Evolutionary conservation across 441 rosid genomes (phyloP).

Genomic region (Arabidopsis hybrid): DNA sequence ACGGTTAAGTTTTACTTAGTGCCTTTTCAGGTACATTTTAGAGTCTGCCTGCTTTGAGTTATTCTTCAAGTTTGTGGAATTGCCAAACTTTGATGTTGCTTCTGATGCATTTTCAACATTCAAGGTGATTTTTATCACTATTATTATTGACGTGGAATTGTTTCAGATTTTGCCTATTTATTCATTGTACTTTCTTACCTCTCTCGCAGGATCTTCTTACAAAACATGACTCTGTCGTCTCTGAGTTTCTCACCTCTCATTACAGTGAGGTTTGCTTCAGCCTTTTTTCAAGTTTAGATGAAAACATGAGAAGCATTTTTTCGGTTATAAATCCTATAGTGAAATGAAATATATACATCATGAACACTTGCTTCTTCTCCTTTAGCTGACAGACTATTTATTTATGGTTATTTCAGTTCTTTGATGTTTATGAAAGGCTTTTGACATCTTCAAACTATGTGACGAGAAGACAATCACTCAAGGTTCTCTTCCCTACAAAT

Average conservation of each 20-base stretch:
- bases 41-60: constrained; percentile 91
- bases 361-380: constrained; percentile 12
- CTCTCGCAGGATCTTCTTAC: constrained; percentile 86
- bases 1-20: constrained; percentile 57
- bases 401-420: constrained; percentile 71
- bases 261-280: constrained; percentile 76
- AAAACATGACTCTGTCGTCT: constrained; percentile 75
- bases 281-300: constrained; percentile 17
- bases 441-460: constrained; percentile 91
- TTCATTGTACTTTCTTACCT: constrained; percentile 12
- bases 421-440: constrained; percentile 77
- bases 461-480: constrained; percentile 93
- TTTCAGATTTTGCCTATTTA: constrained; percentile 3
- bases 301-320: constrained; percentile 21
- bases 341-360: not conserved
- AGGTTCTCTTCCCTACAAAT: constrained; percentile 60
- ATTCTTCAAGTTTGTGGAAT: constrained; percentile 96
- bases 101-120: constrained; percentile 98
- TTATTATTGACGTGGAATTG: not conserved
- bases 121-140: constrained; percentile 65
- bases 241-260: constrained; percentile 78
- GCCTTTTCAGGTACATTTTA: constrained; percentile 83
- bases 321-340: not conserved
- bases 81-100: constrained; percentile 93
- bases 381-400: constrained; percentile 36